Conservation (phyloP, 2,329 filamentous ascomycete genomes). For the Albophoma yamanashiensis region DNA sequence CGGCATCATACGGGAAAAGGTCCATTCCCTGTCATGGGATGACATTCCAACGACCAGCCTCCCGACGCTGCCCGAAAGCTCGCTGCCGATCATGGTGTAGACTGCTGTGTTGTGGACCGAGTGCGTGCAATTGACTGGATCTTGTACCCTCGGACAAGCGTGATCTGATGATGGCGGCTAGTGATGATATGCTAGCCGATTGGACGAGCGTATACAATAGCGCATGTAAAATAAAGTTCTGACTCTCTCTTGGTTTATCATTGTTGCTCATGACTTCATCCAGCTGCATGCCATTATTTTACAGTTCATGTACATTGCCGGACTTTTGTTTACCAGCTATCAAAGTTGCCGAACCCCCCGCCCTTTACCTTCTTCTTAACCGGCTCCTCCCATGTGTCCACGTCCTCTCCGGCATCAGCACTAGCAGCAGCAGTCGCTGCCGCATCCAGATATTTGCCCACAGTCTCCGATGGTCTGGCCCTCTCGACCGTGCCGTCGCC, state of each 20-base stretch:
- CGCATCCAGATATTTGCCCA: constrained; percentile 76
- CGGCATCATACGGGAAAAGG: constrained; percentile 27
- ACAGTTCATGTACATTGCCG: neutral
- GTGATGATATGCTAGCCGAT: neutral
- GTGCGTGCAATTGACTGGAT: neutral
- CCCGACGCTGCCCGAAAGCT: constrained; percentile 13
- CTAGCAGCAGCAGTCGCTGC: constrained; percentile 28
- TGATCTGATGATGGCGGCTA: neutral
- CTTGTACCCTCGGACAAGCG: neutral
- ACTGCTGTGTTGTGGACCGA: neutral
- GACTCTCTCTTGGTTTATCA: too few relatives aligned
- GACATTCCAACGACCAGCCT: constrained; percentile 14
- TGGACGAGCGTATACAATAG: neutral
- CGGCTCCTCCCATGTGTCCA: constrained; percentile 59
- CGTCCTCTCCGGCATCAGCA: constrained; percentile 42
- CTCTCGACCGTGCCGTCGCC: constrained; percentile 48
- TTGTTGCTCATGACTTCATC: neutral
- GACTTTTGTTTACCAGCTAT: constrained; percentile 57
- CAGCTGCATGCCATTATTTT: neutral
- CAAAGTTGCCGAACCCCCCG: constrained; percentile 89
- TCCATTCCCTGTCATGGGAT: constrained; percentile 15
- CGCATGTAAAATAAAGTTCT: neutral
- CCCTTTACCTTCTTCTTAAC: constrained; percentile 69
- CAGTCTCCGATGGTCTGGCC: constrained; percentile 30
- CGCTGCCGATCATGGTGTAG: constrained; percentile 16